Conservation (phyloP, 2,329 filamentous ascomycete species). For the Exophiala phaeomuriformis region DNA sequence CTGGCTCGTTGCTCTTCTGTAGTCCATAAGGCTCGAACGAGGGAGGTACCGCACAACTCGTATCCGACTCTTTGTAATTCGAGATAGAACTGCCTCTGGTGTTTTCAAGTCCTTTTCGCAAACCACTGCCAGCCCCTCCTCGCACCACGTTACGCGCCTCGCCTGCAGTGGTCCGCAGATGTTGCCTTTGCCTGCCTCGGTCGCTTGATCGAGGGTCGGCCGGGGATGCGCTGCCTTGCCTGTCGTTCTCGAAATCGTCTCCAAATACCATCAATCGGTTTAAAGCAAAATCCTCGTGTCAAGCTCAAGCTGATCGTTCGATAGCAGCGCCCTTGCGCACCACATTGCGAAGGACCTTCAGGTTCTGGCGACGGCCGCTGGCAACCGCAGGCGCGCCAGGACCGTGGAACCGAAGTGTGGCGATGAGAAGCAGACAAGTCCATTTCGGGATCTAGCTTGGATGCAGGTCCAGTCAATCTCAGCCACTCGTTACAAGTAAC, state of each 20-base stretch:
- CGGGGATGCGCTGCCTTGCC: background rate
- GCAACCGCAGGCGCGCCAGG: background rate
- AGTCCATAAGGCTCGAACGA: background rate
- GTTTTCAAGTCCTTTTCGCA: background rate
- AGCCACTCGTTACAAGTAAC: constrained; percentile 11
- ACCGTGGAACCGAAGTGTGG: constrained; percentile 14
- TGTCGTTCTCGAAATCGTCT: background rate
- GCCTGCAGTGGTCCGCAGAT: background rate
- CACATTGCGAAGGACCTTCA: background rate
- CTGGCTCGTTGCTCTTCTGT: background rate
- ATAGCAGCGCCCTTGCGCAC: background rate
- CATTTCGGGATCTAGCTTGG: constrained; percentile 10
- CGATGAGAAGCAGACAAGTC: constrained; percentile 13
- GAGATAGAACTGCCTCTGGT: background rate
- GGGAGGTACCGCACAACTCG: background rate
- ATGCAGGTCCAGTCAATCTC: constrained; percentile 14
- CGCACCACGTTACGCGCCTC: constrained; percentile 3
- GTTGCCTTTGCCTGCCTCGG: background rate
- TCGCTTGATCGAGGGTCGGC: constrained; percentile 1
- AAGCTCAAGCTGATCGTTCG: too few relatives aligned
- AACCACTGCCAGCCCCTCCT: background rate
- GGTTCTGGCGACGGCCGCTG: too few relatives aligned
- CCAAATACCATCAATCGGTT: too few relatives aligned
- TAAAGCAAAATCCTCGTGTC: too few relatives aligned
- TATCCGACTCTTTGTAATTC: background rate